Evolutionary conservation across 2,329 filamentous ascomycete species (phyloP).

Genomic region (Myriangium duriaei): DNA sequence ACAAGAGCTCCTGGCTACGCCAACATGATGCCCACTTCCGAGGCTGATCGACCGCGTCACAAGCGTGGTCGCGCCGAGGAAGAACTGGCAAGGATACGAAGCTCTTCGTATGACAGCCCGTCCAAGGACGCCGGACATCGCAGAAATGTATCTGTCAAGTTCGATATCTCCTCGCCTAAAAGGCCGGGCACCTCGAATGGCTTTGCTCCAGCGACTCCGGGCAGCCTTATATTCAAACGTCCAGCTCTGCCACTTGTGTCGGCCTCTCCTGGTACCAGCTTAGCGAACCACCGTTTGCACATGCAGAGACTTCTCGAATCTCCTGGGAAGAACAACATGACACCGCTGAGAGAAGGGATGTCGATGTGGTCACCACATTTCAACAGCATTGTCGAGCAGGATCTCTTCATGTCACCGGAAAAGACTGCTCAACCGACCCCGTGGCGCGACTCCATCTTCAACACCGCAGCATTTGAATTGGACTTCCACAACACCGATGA

Average conservation of each 20-base stretch:
- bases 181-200: slow-evolving; percentile 45
- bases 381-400: slow-evolving; percentile 30
- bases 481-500: slow-evolving; percentile 22
- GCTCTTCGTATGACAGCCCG: slow-evolving; percentile 87
- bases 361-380: slow-evolving; percentile 57
- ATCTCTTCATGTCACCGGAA: slow-evolving; percentile 19
- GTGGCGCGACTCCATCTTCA: slow-evolving; percentile 27
- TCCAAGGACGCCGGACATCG: slow-evolving; percentile 40
- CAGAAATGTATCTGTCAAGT: slow-evolving; percentile 18
- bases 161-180: slow-evolving; percentile 54
- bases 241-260: slow-evolving; percentile 56
- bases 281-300: slow-evolving; percentile 74
- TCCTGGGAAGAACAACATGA: slow-evolving; percentile 45
- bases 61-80: slow-evolving; percentile 89
- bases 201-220: slow-evolving; percentile 66
- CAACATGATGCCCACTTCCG: slow-evolving; percentile 60
- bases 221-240: slow-evolving; percentile 63
- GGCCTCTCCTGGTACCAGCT: slow-evolving; percentile 83
- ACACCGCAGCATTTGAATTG: slow-evolving; percentile 48
- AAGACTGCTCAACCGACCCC: slow-evolving; percentile 18
- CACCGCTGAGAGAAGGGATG: slow-evolving; percentile 37
- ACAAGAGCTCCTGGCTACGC: slow-evolving; percentile 46
- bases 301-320: slow-evolving; percentile 66
- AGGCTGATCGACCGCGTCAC: slow-evolving; percentile 58
- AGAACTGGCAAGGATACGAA: slow-evolving; percentile 84